Percentiles rank a stretch among this genome's conserved stretches.
phyloP scores from a whole-genome alignment of 192 early-diverging fungal species.

The Jimgerdemannia flammicorona region DNA sequence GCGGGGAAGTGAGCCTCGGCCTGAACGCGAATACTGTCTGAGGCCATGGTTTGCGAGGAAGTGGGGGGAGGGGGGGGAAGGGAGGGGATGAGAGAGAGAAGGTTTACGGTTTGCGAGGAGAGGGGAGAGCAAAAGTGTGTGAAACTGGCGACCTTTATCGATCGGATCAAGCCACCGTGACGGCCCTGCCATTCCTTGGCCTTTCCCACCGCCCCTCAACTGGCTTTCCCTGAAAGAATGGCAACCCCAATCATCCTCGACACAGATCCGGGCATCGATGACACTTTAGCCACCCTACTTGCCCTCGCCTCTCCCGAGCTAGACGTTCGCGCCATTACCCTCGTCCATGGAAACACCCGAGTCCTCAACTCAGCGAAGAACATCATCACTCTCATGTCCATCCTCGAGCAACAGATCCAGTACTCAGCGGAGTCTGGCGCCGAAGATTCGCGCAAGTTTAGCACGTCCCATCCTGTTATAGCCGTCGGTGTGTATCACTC shows the following conservation, averaged over 20 bases:
- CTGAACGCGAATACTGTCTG: background rate
- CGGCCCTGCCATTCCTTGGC: too few species aligned
- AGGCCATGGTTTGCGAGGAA: background rate
- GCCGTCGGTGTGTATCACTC: conserved; percentile 28
- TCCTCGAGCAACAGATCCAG: conserved; percentile 31
- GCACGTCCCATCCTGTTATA: conserved; percentile 20
- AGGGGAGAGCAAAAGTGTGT: too few species aligned
- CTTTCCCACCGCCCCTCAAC: too few species aligned
- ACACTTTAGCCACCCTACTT: conserved; percentile 42
- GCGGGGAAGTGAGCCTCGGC: background rate
- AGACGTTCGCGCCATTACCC: conserved; percentile 41
- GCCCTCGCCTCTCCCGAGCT: conserved; percentile 40
- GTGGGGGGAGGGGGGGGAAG: background rate
- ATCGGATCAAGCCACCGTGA: too few species aligned
- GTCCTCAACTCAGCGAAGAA: conserved; percentile 32
- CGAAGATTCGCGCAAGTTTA: background rate
- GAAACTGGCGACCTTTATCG: too few species aligned
- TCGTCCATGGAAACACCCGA: conserved; percentile 41
- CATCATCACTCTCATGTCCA: conserved; percentile 37
- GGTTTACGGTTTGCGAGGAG: too few species aligned
- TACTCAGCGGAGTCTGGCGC: conserved; percentile 7
- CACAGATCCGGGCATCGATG: conserved; percentile 27
- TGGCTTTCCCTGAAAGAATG: too few species aligned
- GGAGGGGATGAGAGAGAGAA: background rate
- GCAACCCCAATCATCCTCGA: background rate